These are phyloP conservation scores for Quercus variabilis DNA, from an alignment of 306 rosid genomes.

Conservation along the genomic window DNA sequence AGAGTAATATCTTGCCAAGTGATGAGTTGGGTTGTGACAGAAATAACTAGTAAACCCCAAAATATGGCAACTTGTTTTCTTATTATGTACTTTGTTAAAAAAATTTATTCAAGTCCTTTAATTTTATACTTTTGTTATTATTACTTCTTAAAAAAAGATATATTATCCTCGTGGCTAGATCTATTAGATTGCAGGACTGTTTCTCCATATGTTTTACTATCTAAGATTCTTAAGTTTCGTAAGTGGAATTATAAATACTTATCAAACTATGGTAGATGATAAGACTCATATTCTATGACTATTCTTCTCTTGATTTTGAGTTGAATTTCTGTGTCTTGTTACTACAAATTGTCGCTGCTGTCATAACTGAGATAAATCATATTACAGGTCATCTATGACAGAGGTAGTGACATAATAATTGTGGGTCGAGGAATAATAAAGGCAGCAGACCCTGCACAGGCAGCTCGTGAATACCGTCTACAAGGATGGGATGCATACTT, in stretches of 20 bases:
- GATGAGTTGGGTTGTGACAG: no score
- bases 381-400: conserved; percentile 70
- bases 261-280: no score
- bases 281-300: neutral
- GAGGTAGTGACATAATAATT: conserved; percentile 84
- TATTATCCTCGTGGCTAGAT: neutral
- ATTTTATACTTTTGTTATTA: neutral
- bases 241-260: neutral
- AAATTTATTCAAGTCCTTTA: neutral
- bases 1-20: no score
- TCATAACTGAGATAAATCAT: conserved; percentile 8
- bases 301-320: neutral
- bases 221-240: neutral
- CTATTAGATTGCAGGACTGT: neutral
- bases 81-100: neutral
- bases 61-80: no score
- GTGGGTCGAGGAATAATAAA: conserved; percentile 91
- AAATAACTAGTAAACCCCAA: no score
- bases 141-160: neutral
- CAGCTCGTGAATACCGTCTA: conserved; percentile 70
- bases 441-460: conserved; percentile 71
- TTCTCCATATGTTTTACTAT: no score
- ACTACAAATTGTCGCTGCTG: neutral
- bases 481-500: conserved; percentile 88
- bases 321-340: neutral